These are phyloP conservation scores for Trichophyton mentagrophytes DNA, from an alignment of 2,329 filamentous ascomycete species.

Conservation along the genomic window DNA sequence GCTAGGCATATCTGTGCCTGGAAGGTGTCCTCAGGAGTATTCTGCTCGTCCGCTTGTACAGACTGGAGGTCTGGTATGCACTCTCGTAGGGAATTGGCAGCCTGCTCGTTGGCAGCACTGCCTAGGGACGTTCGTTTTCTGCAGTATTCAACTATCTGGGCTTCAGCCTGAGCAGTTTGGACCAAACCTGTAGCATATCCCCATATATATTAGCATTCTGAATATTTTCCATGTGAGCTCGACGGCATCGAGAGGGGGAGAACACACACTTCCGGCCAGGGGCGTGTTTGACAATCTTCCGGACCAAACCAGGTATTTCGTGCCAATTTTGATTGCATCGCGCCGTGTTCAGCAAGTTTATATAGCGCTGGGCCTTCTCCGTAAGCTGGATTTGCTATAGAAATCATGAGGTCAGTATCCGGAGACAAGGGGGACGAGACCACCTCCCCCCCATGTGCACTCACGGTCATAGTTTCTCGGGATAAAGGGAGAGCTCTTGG, in stretches of 20 bases:
- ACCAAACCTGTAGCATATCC: constrained; percentile 45
- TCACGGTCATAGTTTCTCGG: constrained; percentile 9
- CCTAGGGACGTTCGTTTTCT: constrained; percentile 18
- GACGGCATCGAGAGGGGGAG: not conserved
- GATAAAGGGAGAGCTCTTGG: not conserved
- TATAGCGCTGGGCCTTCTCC: constrained; percentile 70
- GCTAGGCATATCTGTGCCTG: constrained; percentile 74
- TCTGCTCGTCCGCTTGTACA: constrained; percentile 47
- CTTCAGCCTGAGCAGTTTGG: constrained; percentile 56
- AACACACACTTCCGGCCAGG: constrained; percentile 64
- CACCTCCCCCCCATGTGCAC: not conserved
- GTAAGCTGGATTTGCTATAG: constrained; percentile 21
- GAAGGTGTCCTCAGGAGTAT: constrained; percentile 45
- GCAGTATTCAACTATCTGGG: constrained; percentile 47
- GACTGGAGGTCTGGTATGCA: constrained; percentile 30
- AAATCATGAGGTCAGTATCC: not conserved
- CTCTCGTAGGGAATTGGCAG: constrained; percentile 25
- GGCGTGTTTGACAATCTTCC: constrained; percentile 91
- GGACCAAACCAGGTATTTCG: constrained; percentile 71
- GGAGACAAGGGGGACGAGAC: not conserved
- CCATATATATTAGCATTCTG: not conserved
- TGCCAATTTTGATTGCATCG: constrained; percentile 82
- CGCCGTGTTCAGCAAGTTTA: constrained; percentile 69
- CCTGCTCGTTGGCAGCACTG: constrained; percentile 21
- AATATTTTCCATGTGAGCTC: not conserved